A percentile compares a stretch with the other conserved stretches of the same genome.
These are phyloP conservation scores for Apiosordaria backusii DNA, from an alignment of 495 filamentous ascomycete species.

Conservation along the genomic window DNA sequence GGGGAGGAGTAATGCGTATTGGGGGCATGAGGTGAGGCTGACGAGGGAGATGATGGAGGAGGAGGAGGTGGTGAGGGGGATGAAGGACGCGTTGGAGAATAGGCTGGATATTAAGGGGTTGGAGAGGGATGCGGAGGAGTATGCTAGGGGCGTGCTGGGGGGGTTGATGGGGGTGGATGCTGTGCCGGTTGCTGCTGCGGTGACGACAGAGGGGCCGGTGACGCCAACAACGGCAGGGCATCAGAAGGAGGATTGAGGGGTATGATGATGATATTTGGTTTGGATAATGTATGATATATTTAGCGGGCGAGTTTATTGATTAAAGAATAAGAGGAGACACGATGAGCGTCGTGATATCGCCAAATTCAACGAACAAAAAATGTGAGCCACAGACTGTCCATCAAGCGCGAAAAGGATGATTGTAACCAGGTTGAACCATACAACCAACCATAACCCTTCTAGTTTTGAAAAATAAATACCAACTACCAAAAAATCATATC, in stretches of 20 bases:
- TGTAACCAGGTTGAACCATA: not conserved
- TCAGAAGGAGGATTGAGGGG: not conserved
- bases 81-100: conserved; percentile 52
- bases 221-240: not conserved
- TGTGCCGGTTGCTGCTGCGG: not conserved
- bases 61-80: conserved; percentile 54
- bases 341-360: not conserved
- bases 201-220: not conserved
- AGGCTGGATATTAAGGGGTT: conserved; percentile 50
- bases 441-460: not conserved
- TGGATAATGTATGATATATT: not conserved
- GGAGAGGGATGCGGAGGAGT: conserved; percentile 52
- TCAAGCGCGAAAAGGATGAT: too few relatives aligned
- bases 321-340: not conserved
- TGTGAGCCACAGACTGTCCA: too few relatives aligned
- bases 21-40: conserved; percentile 50
- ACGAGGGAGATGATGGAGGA: conserved; percentile 60
- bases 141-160: conserved; percentile 44
- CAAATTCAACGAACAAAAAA: too few relatives aligned
- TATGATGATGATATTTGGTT: conserved; percentile 5
- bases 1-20: conserved; percentile 44
- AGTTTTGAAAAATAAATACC: not conserved
- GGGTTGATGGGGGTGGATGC: conserved; percentile 17
- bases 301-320: not conserved
- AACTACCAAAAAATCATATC: not conserved